A percentile compares a stretch with the other conserved stretches of the same genome.
phyloP scores from a whole-genome alignment of 2,329 filamentous ascomycete species.

The Fusarium ramigenum region DNA sequence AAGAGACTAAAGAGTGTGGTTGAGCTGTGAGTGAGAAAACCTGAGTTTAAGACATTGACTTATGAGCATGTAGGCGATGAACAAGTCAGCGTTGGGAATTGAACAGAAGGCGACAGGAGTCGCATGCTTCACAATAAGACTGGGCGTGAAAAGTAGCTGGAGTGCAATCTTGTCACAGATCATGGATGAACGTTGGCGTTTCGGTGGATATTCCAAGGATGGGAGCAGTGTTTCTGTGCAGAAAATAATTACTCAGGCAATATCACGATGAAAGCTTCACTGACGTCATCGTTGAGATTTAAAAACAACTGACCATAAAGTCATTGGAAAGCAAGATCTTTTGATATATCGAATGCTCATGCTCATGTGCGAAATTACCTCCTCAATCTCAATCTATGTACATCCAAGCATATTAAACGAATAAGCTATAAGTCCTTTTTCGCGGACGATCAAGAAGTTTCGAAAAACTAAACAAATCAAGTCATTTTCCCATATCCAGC shows the following conservation, averaged over 20 bases:
- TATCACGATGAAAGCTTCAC: neutral
- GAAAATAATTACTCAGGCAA: neutral
- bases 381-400: neutral
- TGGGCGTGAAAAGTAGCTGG: neutral
- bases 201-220: accelerated
- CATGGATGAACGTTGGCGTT: neutral
- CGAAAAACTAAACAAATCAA: neutral
- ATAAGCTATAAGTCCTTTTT: slow-evolving; percentile 13
- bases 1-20: neutral
- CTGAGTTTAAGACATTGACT: neutral
- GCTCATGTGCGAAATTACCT: neutral
- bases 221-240: neutral
- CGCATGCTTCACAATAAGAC: neutral
- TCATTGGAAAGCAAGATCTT: neutral
- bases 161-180: neutral
- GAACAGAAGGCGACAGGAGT: neutral
- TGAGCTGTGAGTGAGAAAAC: neutral
- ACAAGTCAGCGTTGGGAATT: neutral
- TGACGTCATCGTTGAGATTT: neutral
- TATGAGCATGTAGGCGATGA: neutral
- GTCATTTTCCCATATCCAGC: slow-evolving; percentile 4
- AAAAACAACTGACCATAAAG: too few relatives aligned
- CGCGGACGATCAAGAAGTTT: neutral
- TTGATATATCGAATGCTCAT: neutral
- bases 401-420: slow-evolving; percentile 21